Conservation (phyloP, 352 stramenopile genomes). For the Halophytophthora polymorphica region DNA sequence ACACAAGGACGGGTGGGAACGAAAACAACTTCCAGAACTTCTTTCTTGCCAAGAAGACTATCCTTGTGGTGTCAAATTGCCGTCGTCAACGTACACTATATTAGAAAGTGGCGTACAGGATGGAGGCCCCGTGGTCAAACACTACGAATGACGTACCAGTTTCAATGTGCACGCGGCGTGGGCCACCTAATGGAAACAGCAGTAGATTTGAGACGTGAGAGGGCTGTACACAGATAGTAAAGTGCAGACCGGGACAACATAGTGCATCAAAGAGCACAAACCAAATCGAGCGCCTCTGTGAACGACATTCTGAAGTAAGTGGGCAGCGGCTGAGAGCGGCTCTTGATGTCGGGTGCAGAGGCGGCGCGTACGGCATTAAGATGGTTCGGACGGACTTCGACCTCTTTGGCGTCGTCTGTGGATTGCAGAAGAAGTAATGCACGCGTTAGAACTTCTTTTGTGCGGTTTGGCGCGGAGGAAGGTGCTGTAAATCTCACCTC, state of each 20-base stretch:
- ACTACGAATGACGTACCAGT: slow-evolving; percentile 95
- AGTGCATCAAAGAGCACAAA: slow-evolving; percentile 27
- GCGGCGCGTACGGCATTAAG: slow-evolving; percentile 69
- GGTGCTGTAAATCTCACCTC: slow-evolving; percentile 29
- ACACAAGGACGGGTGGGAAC: too few species aligned
- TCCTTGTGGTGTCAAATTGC: neutral
- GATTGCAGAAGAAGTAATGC: neutral
- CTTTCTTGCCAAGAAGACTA: too few species aligned
- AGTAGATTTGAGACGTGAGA: neutral
- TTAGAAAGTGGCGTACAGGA: slow-evolving; percentile 93
- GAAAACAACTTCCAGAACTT: slow-evolving; percentile 94
- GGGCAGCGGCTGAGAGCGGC: slow-evolving; percentile 44
- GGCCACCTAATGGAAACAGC: slow-evolving; percentile 31
- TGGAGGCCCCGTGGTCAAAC: slow-evolving; percentile 91
- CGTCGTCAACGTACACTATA: slow-evolving; percentile 46
- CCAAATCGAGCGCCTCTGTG: slow-evolving; percentile 93
- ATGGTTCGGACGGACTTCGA: slow-evolving; percentile 56
- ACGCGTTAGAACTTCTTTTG: neutral
- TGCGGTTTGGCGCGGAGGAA: neutral
- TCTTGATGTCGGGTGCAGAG: slow-evolving; percentile 39
- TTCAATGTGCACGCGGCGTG: slow-evolving; percentile 92
- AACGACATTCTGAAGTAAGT: slow-evolving; percentile 98
- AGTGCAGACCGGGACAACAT: neutral
- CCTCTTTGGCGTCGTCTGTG: slow-evolving; percentile 56
- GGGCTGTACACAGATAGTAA: neutral